Evolutionary conservation across 208 protist species (phyloP).

Genomic region (Trypanosomatidae sp.): DNA sequence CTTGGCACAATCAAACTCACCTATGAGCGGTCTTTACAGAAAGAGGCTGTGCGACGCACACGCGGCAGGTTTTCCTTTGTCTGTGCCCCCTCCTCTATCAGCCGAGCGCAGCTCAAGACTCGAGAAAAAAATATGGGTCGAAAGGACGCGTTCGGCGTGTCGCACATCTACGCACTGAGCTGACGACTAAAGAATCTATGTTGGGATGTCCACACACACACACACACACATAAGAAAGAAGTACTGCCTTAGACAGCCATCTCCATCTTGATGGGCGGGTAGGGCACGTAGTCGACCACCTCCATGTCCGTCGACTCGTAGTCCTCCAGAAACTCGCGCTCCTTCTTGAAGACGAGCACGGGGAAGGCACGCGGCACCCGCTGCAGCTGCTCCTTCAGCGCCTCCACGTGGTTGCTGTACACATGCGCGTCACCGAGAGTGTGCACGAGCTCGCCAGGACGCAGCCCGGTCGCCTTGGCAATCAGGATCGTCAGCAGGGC

Average conservation of each 20-base stretch:
- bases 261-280: conserved; percentile 96
- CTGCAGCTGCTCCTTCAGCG: conserved; percentile 93
- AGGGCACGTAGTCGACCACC: conserved; percentile 94
- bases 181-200: too few species aligned
- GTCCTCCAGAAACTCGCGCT: conserved; percentile 89
- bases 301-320: conserved; percentile 94
- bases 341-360: conserved; percentile 58
- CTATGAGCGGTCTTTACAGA: too few species aligned
- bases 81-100: too few species aligned
- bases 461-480: conserved; percentile 92
- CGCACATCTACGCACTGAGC: too few species aligned
- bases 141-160: too few species aligned
- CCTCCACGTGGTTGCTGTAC: conserved; percentile 98
- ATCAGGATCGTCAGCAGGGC: conserved; percentile 95
- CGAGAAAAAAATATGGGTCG: too few species aligned
- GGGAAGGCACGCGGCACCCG: conserved; percentile 95
- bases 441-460: conserved; percentile 97
- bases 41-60: too few species aligned
- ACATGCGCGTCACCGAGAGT: conserved; percentile 98
- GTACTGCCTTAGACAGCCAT: conserved; percentile 97
- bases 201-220: too few species aligned
- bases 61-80: too few species aligned
- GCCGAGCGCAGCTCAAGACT: too few species aligned
- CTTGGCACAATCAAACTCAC: too few species aligned
- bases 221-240: too few species aligned